A percentile compares a stretch with the other conserved stretches of the same genome.
Conservation (phyloP, 257 asterid genomes). For the Coffea canephora region DNA sequence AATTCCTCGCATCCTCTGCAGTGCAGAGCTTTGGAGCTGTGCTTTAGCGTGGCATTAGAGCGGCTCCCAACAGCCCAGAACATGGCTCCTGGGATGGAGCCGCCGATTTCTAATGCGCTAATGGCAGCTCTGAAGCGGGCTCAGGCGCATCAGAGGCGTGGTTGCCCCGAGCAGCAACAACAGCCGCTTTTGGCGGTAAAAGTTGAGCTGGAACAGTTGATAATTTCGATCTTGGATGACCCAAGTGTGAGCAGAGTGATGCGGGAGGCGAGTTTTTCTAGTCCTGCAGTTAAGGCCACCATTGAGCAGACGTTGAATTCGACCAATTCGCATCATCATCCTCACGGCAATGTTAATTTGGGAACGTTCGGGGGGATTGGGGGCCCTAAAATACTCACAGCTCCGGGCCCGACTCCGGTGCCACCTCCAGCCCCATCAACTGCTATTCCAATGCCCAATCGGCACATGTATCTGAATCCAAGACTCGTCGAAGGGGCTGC, state of each 20-base stretch:
- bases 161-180: conserved; percentile 93
- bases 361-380: conserved; percentile 45
- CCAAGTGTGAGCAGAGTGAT: conserved; percentile 87
- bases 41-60: conserved; percentile 88
- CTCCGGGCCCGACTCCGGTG: conserved; percentile 24
- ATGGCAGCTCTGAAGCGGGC: conserved; percentile 90
- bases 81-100: conserved; percentile 52
- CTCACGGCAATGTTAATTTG: conserved; percentile 28
- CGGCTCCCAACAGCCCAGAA: conserved; percentile 72
- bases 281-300: conserved; percentile 80
- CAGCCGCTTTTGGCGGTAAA: conserved; percentile 83
- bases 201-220: conserved; percentile 80
- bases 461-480: conserved; percentile 61
- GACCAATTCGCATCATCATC: conserved; percentile 26
- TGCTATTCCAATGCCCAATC: conserved; percentile 24
- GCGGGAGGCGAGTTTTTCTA: conserved; percentile 88
- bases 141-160: conserved; percentile 84
- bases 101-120: conserved; percentile 82
- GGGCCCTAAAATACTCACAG: conserved; percentile 34
- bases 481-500: conserved; percentile 37
- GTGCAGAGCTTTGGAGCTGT: conserved; percentile 91
- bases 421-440: conserved; percentile 15
- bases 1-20: conserved; percentile 90
- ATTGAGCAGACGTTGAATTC: conserved; percentile 64
- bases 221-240: conserved; percentile 80